Evolutionary conservation across 345 rosid species (phyloP).

Genomic region (Citrus cavaleriei): DNA sequence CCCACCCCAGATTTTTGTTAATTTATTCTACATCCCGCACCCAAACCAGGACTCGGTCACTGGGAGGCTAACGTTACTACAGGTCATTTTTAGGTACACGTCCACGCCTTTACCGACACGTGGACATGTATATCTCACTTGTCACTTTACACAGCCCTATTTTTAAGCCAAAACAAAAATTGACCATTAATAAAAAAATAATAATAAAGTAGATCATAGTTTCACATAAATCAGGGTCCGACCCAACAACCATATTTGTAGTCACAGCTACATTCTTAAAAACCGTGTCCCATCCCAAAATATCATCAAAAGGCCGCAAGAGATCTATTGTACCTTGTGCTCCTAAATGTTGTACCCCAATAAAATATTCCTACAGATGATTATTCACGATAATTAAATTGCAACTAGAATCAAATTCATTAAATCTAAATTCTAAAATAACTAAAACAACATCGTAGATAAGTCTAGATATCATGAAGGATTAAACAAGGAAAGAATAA

Average conservation of each 20-base stretch:
- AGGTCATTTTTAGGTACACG: slow-evolving; percentile 2
- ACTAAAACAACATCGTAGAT: not conserved
- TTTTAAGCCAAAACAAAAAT: not conserved
- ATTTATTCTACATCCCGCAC: not conserved
- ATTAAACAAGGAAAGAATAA: not conserved
- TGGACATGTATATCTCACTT: slow-evolving; percentile 7
- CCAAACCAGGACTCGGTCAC: slow-evolving; percentile 8
- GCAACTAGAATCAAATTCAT: not conserved
- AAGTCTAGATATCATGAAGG: not conserved
- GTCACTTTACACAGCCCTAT: not conserved
- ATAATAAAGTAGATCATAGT: not conserved
- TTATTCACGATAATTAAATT: not conserved
- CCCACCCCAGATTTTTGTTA: slow-evolving; percentile 1
- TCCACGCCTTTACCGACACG: slow-evolving; percentile 22
- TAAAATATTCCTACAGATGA: not conserved
- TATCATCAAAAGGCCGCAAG: not conserved
- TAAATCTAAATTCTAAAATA: not conserved
- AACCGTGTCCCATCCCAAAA: not conserved
- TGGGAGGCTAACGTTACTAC: not conserved
- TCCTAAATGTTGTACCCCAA: not conserved
- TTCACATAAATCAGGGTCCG: not conserved
- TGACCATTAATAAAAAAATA: not conserved
- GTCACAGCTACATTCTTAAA: not conserved
- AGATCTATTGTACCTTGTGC: not conserved
- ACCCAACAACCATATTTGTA: not conserved